Base-by-base conservation (phyloP, 371 early-diverging fungal genomes). In the Mucor velutinosus region DNA sequence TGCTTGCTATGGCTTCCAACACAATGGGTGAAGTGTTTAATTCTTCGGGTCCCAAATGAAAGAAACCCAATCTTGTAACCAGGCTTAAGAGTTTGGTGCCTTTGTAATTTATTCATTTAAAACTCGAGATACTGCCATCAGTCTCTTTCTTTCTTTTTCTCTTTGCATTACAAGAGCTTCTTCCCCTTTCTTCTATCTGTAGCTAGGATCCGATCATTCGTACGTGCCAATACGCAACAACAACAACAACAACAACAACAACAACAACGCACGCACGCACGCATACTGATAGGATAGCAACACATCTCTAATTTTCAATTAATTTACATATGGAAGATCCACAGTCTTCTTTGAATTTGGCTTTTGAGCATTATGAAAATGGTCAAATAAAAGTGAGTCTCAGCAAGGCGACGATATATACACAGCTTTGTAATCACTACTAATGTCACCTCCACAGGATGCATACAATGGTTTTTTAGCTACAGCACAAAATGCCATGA, bases 321-420 rank as follows among this genome's bases (percentile, higher is more conserved):
- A 25, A 51, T 51, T 30, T 56, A 30, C 17, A 17, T 27, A 74
- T 74, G 75, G 69, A 74, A 58, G 75, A 74, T 65, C 63, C 64
- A 49, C 60, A 71, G 41, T 64, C 65, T 66, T 71, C 69, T 39
- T 58, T 75, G 33, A 63, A 47, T 47, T 53, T 60, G 60, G 75
- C 72, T 60, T 68, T 69, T 30, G 66, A 47, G 6, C 69, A 69
- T 51, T 64, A 64, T 49, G 66, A 72, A 23, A 69, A 66, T 62
- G 75, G 75, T 7, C 69, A 71, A 57, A 75, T 72, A 58, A 75
- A 75, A 71, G 75, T 75, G 55, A 66, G 51, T 23, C 56, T 41
- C 25, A 7, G 17, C n/a, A 39, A 55, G 19, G 45, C 14, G 30
- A 35, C 35, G 10, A 32, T 23, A 27, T n/a, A 49, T 4, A n/a